Base-by-base conservation (phyloP, 164 flowering plant genomes). In the Liquidambar formosana region DNA sequence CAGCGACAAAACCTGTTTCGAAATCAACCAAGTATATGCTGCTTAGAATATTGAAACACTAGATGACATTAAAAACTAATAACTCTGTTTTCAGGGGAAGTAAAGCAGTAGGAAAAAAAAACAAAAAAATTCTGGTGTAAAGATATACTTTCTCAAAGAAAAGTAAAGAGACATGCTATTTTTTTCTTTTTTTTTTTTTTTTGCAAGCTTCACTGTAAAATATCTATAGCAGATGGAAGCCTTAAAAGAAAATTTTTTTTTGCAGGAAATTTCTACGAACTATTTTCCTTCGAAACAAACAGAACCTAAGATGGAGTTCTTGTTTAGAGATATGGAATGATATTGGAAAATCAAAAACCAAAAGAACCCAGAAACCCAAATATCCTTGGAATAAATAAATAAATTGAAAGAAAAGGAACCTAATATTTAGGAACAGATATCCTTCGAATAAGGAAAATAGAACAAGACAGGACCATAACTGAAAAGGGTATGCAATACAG, bases 1-100 rank as follows among this genome's bases (percentile, higher is more conserved):
- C 44, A 25, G 65, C 61, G 49, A 43, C 4, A 28, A 59, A 64
- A 59, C 79, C 83, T 74, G 75, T 57, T 65, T 45, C 69, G 66
- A 38, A 51, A 61, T 51, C 59, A 65, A 10, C 25, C 57, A 13
- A 27, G 19, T 44, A 56, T 54, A 41, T 22, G 2, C 38, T 38
- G 14, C 22, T 33, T 11, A 57, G 57, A 48, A 19, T 44, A 27
- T 46, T 63, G 8, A 19, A 44, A 14, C 8, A n/a, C n/a, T n/a
- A 43, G 5, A 62, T 10, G 44, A 44, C n/a, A 18, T 14, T 14
- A 57, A n/a, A n/a, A n/a, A n/a, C n/a, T 14, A 58, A 58, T 18
- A 2, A 10, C 18, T 26, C 4, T 26, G 8, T 26, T 12, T 27
- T 27, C 48, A n/a, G 51, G 16, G 18, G 47, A 47, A 22, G n/a